Base-by-base conservation (phyloP, 2,329 filamentous ascomycete species). In the Pestalotiopsis sp. region DNA sequence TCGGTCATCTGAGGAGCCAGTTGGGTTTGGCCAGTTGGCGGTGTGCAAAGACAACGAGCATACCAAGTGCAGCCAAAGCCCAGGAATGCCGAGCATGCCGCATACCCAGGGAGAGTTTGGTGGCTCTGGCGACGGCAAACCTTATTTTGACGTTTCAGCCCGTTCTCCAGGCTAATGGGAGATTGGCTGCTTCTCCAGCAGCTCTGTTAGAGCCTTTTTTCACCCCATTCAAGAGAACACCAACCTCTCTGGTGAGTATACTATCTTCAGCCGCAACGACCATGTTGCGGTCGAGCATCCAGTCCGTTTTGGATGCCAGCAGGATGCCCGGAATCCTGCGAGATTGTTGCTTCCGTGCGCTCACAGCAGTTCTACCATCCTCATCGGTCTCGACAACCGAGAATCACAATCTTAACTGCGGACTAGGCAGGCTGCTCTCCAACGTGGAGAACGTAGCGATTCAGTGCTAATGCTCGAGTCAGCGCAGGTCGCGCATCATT, bases 131-230 rank as follows among this genome's bases (percentile, higher is more conserved):
- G 57, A 59, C 23, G 25, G 23, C 23, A 59, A 59, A 59, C 57
- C 57, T 59, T 59, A 59, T 59, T 59, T 59, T 36, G 57, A 59
- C 57, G 20, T 59, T 59, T 59, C 57, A 59, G 57, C 57, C 57
- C 45, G 45, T 52, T n/a, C 7, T 52, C 14, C 45, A 17, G 17
- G 20, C 45, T 52, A 52, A 52, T n/a, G 20, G 45, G 17, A 52
- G 45, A 52, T n/a, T 52, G 45, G 14, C 45, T 52, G 45, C 17
- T n/a, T 52, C 45, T 31, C 45, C 45, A 52, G 45, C 11, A 52
- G 14, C 4, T n/a, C 17, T 17, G 14, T 52, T n/a, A n/a, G 45
- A 52, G 23, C 17, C 17, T 2, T 17, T n/a, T n/a, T 52, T 12
- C 45, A n/a, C 17, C 45, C 45, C 17, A n/a, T 52, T 17, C 45